Evolutionary conservation across 495 filamentous ascomycete genomes (phyloP).

Genomic region (Cercophora newfieldiana): DNA sequence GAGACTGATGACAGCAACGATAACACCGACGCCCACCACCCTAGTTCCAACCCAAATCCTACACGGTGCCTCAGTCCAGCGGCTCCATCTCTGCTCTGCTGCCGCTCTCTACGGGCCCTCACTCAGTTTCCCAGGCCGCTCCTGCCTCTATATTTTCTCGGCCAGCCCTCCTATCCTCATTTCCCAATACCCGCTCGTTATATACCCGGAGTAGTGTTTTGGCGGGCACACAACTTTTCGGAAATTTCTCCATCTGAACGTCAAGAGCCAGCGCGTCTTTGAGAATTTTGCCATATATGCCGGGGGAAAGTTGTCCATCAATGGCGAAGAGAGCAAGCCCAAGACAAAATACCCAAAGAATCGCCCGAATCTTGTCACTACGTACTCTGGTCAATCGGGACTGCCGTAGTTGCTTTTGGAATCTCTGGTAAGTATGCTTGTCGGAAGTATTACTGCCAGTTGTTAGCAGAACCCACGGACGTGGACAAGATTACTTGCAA

Average conservation of each 20-base stretch:
- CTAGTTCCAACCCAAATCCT: background rate
- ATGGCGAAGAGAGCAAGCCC: slow-evolving; percentile 3
- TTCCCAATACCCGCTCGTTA: background rate
- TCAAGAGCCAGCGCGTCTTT: slow-evolving; percentile 10
- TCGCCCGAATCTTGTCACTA: slow-evolving; percentile 10
- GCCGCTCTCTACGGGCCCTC: background rate
- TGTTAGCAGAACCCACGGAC: slow-evolving; percentile 6
- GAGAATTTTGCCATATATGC: slow-evolving; percentile 12
- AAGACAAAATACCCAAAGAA: slow-evolving; percentile 7
- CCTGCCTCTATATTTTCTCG: background rate
- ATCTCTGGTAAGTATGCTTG: slow-evolving; percentile 5
- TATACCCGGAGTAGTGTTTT: background rate
- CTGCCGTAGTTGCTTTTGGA: background rate
- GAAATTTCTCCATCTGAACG: slow-evolving; percentile 4
- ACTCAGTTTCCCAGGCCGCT: too few species aligned
- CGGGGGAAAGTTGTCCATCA: slow-evolving; percentile 4
- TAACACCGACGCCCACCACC: background rate
- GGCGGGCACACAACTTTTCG: slow-evolving; percentile 2
- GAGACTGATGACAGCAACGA: background rate
- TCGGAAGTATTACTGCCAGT: slow-evolving; percentile 8
- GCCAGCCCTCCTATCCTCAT: slow-evolving; percentile 1
- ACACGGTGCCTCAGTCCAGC: background rate
- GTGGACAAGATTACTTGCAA: slow-evolving; percentile 7
- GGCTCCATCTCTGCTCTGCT: background rate
- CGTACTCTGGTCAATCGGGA: slow-evolving; percentile 12